Evolutionary conservation across 1,284 basidiomycete species (phyloP).

Genomic region (Cryptococcus sp.): DNA sequence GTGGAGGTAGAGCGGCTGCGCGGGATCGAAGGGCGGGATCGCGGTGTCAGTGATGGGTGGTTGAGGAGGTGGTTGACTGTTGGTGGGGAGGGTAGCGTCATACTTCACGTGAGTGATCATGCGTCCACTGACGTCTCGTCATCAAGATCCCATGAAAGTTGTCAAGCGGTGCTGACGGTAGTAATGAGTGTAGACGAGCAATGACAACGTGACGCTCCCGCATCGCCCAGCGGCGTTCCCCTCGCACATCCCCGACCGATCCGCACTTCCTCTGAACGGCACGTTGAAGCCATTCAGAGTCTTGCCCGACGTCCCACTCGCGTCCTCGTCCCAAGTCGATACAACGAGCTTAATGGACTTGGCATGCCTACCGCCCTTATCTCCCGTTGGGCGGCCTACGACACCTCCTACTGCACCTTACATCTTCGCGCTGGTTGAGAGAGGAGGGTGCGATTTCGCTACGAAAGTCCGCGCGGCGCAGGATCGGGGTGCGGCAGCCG

Average conservation of each 20-base stretch:
- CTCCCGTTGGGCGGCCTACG: slow-evolving; percentile 26
- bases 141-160: background rate
- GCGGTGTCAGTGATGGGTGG: slow-evolving; percentile 29
- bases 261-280: slow-evolving; percentile 41
- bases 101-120: slow-evolving; percentile 34
- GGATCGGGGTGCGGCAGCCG: slow-evolving; percentile 75
- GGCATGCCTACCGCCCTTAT: slow-evolving; percentile 33
- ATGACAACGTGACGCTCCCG: slow-evolving; percentile 42
- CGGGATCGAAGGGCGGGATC: background rate
- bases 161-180: background rate
- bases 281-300: slow-evolving; percentile 34
- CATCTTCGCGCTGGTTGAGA: slow-evolving; percentile 76
- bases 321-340: background rate
- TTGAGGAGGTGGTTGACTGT: slow-evolving; percentile 39
- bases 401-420: slow-evolving; percentile 18
- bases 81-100: slow-evolving; percentile 45
- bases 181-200: background rate
- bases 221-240: slow-evolving; percentile 54
- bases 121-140: background rate
- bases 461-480: slow-evolving; percentile 82
- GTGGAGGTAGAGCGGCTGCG: background rate
- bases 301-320: slow-evolving; percentile 6
- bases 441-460: slow-evolving; percentile 83
- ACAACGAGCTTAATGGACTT: slow-evolving; percentile 8
- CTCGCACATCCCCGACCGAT: slow-evolving; percentile 23